phyloP scores from a whole-genome alignment of 345 rosid genomes.

The Anastatica hierochuntica region DNA sequence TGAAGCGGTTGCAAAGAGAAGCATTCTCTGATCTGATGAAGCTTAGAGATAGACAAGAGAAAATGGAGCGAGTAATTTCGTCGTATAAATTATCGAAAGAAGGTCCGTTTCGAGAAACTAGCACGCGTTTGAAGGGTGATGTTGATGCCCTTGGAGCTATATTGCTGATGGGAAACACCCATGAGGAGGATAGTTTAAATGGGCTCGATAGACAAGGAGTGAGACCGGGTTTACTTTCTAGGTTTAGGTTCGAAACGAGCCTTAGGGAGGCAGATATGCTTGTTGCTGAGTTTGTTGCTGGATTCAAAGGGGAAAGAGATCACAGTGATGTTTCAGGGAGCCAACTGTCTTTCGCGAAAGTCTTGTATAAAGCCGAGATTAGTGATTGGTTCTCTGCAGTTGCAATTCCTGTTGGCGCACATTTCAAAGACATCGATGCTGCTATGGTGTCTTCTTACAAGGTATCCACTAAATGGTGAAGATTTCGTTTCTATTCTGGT shows the following conservation, averaged over 20 bases:
- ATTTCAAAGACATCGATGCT: slow-evolving; percentile 50
- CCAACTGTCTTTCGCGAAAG: slow-evolving; percentile 56
- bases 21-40: slow-evolving; percentile 79
- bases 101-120: slow-evolving; percentile 55
- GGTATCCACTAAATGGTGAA: slow-evolving; percentile 35
- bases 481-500: background rate
- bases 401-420: slow-evolving; percentile 76
- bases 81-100: slow-evolving; percentile 40
- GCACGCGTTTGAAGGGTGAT: slow-evolving; percentile 60
- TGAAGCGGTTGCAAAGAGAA: slow-evolving; percentile 89
- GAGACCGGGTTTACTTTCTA: slow-evolving; percentile 49
- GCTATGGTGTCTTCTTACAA: slow-evolving; percentile 31
- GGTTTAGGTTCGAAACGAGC: slow-evolving; percentile 56
- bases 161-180: slow-evolving; percentile 38
- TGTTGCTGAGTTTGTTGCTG: slow-evolving; percentile 49
- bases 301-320: slow-evolving; percentile 30
- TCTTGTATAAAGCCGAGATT: slow-evolving; percentile 48
- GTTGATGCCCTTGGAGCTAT: slow-evolving; percentile 63
- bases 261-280: slow-evolving; percentile 50
- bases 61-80: slow-evolving; percentile 56
- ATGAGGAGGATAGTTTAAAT: slow-evolving; percentile 29
- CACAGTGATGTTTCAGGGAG: slow-evolving; percentile 27
- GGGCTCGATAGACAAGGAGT: slow-evolving; percentile 48
- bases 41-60: slow-evolving; percentile 82
- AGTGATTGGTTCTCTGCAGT: slow-evolving; percentile 58